Percentiles rank a stretch among this genome's conserved stretches.
These are phyloP conservation scores for Glycine soja DNA, from an alignment of 306 rosid species.

Conservation along the genomic window DNA sequence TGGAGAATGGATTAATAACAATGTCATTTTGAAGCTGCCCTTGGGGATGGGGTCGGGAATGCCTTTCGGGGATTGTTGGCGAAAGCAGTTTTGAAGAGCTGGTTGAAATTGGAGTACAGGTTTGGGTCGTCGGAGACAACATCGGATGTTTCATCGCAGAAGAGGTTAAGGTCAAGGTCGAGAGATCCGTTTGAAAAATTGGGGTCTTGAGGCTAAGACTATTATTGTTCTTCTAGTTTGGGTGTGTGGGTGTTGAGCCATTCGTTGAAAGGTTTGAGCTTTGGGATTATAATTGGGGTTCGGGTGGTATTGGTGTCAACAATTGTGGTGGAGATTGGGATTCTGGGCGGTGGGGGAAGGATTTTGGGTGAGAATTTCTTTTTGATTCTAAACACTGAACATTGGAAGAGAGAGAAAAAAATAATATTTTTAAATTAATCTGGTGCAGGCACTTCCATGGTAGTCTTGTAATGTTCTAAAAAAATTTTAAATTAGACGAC, in stretches of 20 bases:
- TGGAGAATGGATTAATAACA: background rate
- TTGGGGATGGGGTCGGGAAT: background rate
- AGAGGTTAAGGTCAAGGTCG: slow-evolving; percentile 9
- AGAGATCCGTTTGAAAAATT: slow-evolving; percentile 36
- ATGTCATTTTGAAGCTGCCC: slow-evolving; percentile 27
- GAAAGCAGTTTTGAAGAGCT: slow-evolving; percentile 68
- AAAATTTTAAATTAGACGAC: too few species aligned
- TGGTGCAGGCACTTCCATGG: too few species aligned
- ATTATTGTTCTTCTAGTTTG: slow-evolving; percentile 7
- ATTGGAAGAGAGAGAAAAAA: too few species aligned
- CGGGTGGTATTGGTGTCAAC: slow-evolving; percentile 14
- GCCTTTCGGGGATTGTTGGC: background rate
- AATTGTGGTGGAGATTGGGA: slow-evolving; percentile 9
- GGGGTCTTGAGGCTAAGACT: background rate
- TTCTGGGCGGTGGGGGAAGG: slow-evolving; percentile 49
- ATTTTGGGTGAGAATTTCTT: slow-evolving; percentile 62
- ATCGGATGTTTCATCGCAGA: slow-evolving; percentile 49
- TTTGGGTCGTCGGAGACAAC: background rate
- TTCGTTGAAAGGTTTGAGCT: slow-evolving; percentile 73
- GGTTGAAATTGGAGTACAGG: slow-evolving; percentile 62
- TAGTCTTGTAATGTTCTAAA: too few species aligned
- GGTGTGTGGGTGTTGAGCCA: slow-evolving; percentile 32
- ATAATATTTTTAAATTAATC: too few species aligned
- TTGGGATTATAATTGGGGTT: slow-evolving; percentile 73
- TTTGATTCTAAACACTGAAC: too few species aligned